Percentiles rank a stretch among this genome's conserved stretches.
Evolutionary conservation across 2,329 filamentous ascomycete genomes (phyloP).

Genomic region (Fusarium buxicola): DNA sequence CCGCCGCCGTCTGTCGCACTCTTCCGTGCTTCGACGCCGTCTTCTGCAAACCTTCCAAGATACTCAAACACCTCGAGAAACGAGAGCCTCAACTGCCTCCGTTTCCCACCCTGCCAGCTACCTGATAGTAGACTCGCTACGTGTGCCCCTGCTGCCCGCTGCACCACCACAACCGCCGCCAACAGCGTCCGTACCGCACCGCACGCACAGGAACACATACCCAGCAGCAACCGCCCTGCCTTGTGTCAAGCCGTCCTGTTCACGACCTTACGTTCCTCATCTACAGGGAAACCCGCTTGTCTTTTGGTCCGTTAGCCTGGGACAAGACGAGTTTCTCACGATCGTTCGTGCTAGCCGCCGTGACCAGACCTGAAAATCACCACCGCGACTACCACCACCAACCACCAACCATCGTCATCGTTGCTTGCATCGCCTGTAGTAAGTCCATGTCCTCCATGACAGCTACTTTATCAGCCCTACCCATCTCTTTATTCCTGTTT

Average conservation of each 20-base stretch:
- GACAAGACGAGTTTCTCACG: slow-evolving; percentile 34
- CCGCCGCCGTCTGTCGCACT: slow-evolving; percentile 14
- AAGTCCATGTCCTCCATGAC: slow-evolving; percentile 27
- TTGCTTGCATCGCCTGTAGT: slow-evolving; percentile 32
- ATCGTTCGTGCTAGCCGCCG: slow-evolving; percentile 43
- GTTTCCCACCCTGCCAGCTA: slow-evolving; percentile 10
- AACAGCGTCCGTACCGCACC: slow-evolving; percentile 38
- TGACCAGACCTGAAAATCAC: slow-evolving; percentile 39
- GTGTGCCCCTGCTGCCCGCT: slow-evolving; percentile 40
- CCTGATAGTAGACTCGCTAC: slow-evolving; percentile 26
- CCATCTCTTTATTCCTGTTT: slow-evolving; percentile 7
- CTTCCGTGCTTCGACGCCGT: slow-evolving; percentile 29
- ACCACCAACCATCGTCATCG: slow-evolving; percentile 41
- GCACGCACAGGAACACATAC: slow-evolving; percentile 39
- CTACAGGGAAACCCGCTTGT: slow-evolving; percentile 32
- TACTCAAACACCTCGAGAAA: slow-evolving; percentile 23
- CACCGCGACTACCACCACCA: slow-evolving; percentile 33
- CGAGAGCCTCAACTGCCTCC: slow-evolving; percentile 33
- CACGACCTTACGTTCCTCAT: slow-evolving; percentile 26
- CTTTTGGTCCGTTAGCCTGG: slow-evolving; percentile 23
- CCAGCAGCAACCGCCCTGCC: slow-evolving; percentile 34
- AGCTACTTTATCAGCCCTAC: slow-evolving; percentile 9
- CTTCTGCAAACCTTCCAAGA: slow-evolving; percentile 33
- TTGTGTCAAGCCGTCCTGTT: slow-evolving; percentile 28
- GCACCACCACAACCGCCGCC: slow-evolving; percentile 41